Conservation (phyloP, 345 rosid species). For the Heritiera fomes region DNA sequence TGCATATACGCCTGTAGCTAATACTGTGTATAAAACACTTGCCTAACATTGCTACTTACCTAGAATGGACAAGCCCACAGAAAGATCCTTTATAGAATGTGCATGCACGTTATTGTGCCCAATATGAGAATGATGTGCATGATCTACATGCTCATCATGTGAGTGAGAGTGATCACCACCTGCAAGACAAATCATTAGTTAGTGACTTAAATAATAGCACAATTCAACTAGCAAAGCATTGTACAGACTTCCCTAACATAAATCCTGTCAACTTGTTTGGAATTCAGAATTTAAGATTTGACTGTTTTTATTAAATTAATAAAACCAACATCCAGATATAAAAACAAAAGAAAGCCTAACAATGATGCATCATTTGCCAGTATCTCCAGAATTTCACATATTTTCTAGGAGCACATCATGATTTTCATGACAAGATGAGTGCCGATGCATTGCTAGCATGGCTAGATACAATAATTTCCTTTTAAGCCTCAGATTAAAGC, state of each 20-base stretch:
- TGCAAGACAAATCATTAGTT: constrained; percentile 37
- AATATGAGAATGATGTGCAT: constrained; percentile 45
- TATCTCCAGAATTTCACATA: not conserved
- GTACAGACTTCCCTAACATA: not conserved
- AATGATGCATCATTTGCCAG: not conserved
- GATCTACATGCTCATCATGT: constrained; percentile 53
- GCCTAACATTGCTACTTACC: constrained; percentile 45
- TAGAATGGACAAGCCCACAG: constrained; percentile 83
- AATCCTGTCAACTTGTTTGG: not conserved
- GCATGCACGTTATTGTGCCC: constrained; percentile 53
- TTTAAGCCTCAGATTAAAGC: not conserved
- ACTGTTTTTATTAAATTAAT: not conserved
- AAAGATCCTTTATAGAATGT: constrained; percentile 80
- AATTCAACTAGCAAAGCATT: not conserved
- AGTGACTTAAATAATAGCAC: constrained; percentile 7
- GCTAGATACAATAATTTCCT: not conserved
- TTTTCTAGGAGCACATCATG: not conserved
- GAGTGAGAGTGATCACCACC: constrained; percentile 88
- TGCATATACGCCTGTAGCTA: not conserved
- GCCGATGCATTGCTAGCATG: not conserved
- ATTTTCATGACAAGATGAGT: not conserved
- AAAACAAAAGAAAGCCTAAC: constrained; percentile 6
- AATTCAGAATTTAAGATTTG: constrained; percentile 5
- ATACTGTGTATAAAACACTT: not conserved
- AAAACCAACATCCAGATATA: not conserved